Conservation (phyloP, 2,329 filamentous ascomycete genomes). For the Pseudonectria buxi region DNA sequence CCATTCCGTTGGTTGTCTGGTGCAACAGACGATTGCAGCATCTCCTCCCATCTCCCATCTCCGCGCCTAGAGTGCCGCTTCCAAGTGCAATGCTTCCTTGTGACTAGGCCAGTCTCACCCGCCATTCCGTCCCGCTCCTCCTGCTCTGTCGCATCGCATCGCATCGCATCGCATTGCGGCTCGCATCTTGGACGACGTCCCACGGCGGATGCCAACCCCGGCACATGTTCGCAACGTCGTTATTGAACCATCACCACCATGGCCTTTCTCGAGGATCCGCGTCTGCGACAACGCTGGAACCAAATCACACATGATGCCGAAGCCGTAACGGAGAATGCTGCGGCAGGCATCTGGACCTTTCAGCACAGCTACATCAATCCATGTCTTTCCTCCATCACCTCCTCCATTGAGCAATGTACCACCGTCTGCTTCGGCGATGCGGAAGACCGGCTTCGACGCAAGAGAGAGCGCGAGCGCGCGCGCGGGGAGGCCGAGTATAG, state of each 20-base stretch:
- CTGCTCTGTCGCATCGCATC: background rate
- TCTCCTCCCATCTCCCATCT: too few species aligned
- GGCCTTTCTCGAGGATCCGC: slow-evolving; percentile 70
- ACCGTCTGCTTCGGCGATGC: slow-evolving; percentile 63
- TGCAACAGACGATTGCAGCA: too few species aligned
- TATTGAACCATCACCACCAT: slow-evolving; percentile 31
- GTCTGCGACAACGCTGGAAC: slow-evolving; percentile 88
- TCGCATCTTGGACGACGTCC: too few species aligned
- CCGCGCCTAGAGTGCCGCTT: too few species aligned
- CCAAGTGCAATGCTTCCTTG: too few species aligned
- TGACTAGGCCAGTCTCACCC: too few species aligned
- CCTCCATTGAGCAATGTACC: slow-evolving; percentile 65
- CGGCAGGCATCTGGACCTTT: slow-evolving; percentile 83
- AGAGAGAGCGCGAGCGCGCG: slow-evolving; percentile 54
- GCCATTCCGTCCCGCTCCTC: background rate
- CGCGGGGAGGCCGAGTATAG: slow-evolving; percentile 67
- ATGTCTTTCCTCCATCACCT: slow-evolving; percentile 62
- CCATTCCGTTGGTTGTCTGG: too few species aligned
- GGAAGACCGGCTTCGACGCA: slow-evolving; percentile 66
- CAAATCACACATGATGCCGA: slow-evolving; percentile 88
- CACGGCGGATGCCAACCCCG: slow-evolving; percentile 3
- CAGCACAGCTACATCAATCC: slow-evolving; percentile 79
- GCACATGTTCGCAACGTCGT: slow-evolving; percentile 22
- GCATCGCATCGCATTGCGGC: background rate
- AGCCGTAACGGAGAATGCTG: slow-evolving; percentile 83